A percentile compares a stretch with the other conserved stretches of the same genome.
phyloP scores from a whole-genome alignment of 2,329 filamentous ascomycete genomes.

The Scopulariopsis brevicaulis region DNA sequence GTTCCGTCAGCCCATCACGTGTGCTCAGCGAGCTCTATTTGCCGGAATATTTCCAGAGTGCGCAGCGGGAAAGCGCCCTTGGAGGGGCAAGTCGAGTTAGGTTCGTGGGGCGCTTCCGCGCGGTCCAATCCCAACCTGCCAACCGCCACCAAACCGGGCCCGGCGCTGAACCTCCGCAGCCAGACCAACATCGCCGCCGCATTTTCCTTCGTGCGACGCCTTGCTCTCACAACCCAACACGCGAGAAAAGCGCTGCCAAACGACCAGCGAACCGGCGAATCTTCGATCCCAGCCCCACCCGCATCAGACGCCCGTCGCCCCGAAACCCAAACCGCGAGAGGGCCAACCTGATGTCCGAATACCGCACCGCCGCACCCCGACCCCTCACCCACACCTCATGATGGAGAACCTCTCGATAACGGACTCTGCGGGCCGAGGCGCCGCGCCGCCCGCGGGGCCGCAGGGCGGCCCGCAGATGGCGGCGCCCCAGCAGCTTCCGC shows the following conservation, averaged over 20 bases:
- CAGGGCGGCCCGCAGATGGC: conserved; percentile 33
- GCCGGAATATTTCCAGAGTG: neutral
- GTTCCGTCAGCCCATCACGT: neutral
- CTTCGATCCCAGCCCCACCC: neutral
- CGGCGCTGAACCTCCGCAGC: neutral
- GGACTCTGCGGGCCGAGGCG: conserved; percentile 31
- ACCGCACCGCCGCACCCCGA: neutral
- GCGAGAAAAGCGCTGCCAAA: neutral
- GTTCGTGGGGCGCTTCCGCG: neutral
- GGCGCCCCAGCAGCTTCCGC: conserved; percentile 57
- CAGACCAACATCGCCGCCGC: neutral
- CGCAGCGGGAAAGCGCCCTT: neutral
- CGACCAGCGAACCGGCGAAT: neutral
- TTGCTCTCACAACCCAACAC: neutral
- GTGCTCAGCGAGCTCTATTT: neutral
- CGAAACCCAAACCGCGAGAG: too few relatives aligned
- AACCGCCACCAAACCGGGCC: neutral
- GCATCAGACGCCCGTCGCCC: too few relatives aligned
- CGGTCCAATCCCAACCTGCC: neutral
- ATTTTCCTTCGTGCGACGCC: neutral
- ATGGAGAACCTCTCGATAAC: conserved; percentile 45
- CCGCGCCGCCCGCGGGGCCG: conserved; percentile 26
- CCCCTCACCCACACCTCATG: conserved; percentile 3
- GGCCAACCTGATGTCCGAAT: neutral
- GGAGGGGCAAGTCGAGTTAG: neutral